phyloP scores from a whole-genome alignment of 1,284 basidiomycete species.

The Athelia sp. region DNA sequence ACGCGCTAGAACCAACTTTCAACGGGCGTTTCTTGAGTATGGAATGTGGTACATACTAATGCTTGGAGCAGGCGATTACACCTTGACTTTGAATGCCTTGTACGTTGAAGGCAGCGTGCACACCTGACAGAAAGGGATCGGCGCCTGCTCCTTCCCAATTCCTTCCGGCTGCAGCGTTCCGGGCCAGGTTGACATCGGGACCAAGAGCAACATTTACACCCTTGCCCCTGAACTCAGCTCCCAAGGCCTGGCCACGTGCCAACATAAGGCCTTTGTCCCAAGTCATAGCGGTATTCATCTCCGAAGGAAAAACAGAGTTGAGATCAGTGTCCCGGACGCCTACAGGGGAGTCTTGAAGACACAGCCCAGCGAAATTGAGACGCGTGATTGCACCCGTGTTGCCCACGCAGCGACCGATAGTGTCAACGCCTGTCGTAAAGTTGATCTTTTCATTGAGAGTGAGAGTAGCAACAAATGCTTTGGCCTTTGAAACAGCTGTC shows the following conservation, averaged over 20 bases:
- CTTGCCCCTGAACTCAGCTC: slow-evolving; percentile 44
- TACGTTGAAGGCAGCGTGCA: slow-evolving; percentile 38
- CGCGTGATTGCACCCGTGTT: slow-evolving; percentile 28
- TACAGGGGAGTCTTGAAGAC: slow-evolving; percentile 30
- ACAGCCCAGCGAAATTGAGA: slow-evolving; percentile 9
- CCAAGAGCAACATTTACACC: slow-evolving; percentile 41
- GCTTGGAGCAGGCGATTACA: slow-evolving; percentile 39
- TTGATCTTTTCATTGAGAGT: slow-evolving; percentile 21
- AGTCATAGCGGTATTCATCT: slow-evolving; percentile 18
- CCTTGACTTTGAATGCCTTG: slow-evolving; percentile 41
- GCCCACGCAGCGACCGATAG: slow-evolving; percentile 38
- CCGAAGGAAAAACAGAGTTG: slow-evolving; percentile 12
- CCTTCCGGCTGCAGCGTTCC: slow-evolving; percentile 28
- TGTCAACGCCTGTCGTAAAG: slow-evolving; percentile 21
- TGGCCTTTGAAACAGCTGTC: background rate
- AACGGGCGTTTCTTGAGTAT: too few relatives aligned
- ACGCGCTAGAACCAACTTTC: slow-evolving; percentile 16
- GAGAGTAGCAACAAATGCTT: background rate
- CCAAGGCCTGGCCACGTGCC: slow-evolving; percentile 42
- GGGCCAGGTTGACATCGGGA: slow-evolving; percentile 19
- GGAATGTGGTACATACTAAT: too few relatives aligned
- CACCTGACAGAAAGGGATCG: slow-evolving; percentile 38
- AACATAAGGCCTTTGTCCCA: slow-evolving; percentile 33
- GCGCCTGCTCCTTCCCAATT: slow-evolving; percentile 46
- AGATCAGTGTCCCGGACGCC: slow-evolving; percentile 19